phyloP scores from a whole-genome alignment of 163 green algal genomes.

The Scenedesmus sp. region DNA sequence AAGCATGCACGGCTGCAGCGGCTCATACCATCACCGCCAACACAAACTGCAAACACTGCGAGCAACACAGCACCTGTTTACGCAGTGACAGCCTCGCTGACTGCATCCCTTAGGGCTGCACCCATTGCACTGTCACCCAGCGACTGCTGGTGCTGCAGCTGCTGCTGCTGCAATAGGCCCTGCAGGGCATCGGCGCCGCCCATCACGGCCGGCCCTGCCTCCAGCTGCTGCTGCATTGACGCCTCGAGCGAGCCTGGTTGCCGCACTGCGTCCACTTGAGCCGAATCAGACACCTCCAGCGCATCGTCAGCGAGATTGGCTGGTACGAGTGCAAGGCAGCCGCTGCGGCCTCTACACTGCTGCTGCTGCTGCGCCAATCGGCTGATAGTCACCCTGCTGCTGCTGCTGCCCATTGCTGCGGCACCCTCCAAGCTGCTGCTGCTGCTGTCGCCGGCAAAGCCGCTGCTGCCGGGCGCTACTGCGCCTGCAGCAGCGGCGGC shows the following conservation, averaged over 20 bases:
- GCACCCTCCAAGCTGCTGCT: neutral
- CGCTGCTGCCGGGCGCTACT: neutral
- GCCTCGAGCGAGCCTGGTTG: conserved; percentile 29
- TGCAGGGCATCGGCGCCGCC: conserved; percentile 25
- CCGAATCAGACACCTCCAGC: conserved; percentile 28
- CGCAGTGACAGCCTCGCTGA: conserved; percentile 11
- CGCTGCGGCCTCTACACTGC: conserved; percentile 12
- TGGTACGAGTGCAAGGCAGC: conserved; percentile 23
- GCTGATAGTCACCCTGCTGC: neutral
- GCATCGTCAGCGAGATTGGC: conserved; percentile 36
- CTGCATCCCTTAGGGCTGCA: conserved; percentile 33
- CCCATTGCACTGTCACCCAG: conserved; percentile 45
- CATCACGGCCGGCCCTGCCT: conserved; percentile 44
- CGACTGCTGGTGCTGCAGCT: conserved; percentile 40
- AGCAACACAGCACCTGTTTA: neutral
- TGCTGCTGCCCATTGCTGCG: conserved; percentile 24
- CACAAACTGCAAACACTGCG: neutral
- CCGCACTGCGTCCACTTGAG: conserved; percentile 22
- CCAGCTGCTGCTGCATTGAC: conserved; percentile 25
- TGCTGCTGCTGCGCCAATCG: neutral
- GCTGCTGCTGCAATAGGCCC: conserved; percentile 29
- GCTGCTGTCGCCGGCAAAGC: conserved; percentile 5
- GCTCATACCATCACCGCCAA: neutral
- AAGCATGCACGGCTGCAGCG: neutral
- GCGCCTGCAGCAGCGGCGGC: conserved; percentile 30